Conservation (phyloP, 2,329 filamentous ascomycete genomes). For the Calonectria pauciramosa region DNA sequence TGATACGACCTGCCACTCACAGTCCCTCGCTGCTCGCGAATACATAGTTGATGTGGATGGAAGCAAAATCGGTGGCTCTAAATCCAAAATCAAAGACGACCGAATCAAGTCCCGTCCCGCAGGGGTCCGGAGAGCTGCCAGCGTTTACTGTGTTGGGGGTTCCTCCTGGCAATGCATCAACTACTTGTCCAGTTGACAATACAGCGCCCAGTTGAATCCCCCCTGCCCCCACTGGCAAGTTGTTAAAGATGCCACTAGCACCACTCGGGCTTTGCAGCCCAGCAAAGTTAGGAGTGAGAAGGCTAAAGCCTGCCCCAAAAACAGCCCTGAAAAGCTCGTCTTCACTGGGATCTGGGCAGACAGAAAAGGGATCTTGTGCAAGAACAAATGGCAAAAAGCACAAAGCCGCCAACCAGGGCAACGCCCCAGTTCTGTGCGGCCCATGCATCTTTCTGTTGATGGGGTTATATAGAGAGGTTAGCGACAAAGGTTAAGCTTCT, state of each 20-base stretch:
- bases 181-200: background rate
- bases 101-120: background rate
- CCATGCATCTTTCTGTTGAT: background rate
- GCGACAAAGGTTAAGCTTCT: background rate
- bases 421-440: background rate
- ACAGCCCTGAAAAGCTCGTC: background rate
- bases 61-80: background rate
- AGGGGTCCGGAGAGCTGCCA: fast-evolving
- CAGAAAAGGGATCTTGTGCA: background rate
- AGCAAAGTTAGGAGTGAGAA: fast-evolving
- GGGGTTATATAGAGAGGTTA: background rate
- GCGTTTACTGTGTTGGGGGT: background rate
- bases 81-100: background rate
- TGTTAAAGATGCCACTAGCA: background rate
- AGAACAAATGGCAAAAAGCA: background rate
- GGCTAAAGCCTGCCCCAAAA: background rate
- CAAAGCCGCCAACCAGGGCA: background rate
- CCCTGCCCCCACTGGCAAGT: background rate
- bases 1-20: background rate
- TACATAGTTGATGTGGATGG: background rate
- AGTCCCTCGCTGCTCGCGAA: background rate
- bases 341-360: too few relatives aligned
- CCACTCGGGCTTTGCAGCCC: fast-evolving
- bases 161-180: background rate
- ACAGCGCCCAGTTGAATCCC: background rate